These are phyloP conservation scores for Gynandropsis gynandra DNA, from an alignment of 345 rosid species.

Conservation along the genomic window DNA sequence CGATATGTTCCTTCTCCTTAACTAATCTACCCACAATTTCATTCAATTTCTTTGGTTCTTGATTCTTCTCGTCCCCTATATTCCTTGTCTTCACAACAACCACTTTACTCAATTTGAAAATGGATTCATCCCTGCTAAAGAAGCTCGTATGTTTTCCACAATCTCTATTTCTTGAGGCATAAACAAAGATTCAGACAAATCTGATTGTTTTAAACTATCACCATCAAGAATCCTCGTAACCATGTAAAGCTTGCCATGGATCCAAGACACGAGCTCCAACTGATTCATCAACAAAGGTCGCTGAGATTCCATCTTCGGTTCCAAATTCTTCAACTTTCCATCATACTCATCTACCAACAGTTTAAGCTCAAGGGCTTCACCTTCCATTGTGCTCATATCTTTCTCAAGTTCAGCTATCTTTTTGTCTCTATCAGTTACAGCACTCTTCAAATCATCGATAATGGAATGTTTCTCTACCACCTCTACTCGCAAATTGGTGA, in stretches of 20 bases:
- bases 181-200: slow-evolving; percentile 74
- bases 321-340: slow-evolving; percentile 55
- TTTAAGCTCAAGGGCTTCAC: slow-evolving; percentile 53
- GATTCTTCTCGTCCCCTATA: slow-evolving; percentile 58
- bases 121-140: slow-evolving; percentile 87
- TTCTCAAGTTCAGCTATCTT: slow-evolving; percentile 50
- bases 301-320: slow-evolving; percentile 57
- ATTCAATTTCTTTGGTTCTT: slow-evolving; percentile 53
- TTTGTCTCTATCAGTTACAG: slow-evolving; percentile 45
- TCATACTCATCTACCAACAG: slow-evolving; percentile 64
- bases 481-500: slow-evolving; percentile 65
- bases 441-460: slow-evolving; percentile 54
- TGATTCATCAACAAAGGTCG: slow-evolving; percentile 75
- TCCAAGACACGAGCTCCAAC: slow-evolving; percentile 68
- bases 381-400: slow-evolving; percentile 36
- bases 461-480: slow-evolving; percentile 44
- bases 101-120: slow-evolving; percentile 54
- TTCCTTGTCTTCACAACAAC: slow-evolving; percentile 52
- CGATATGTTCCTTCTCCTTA: slow-evolving; percentile 90
- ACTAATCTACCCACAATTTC: slow-evolving; percentile 58
- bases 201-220: slow-evolving; percentile 52
- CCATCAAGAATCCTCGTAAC: slow-evolving; percentile 54
- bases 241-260: slow-evolving; percentile 62
- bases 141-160: slow-evolving; percentile 85
- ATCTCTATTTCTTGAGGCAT: slow-evolving; percentile 72